phyloP scores from a whole-genome alignment of 345 rosid species.

The Noccaea bulbosa region DNA sequence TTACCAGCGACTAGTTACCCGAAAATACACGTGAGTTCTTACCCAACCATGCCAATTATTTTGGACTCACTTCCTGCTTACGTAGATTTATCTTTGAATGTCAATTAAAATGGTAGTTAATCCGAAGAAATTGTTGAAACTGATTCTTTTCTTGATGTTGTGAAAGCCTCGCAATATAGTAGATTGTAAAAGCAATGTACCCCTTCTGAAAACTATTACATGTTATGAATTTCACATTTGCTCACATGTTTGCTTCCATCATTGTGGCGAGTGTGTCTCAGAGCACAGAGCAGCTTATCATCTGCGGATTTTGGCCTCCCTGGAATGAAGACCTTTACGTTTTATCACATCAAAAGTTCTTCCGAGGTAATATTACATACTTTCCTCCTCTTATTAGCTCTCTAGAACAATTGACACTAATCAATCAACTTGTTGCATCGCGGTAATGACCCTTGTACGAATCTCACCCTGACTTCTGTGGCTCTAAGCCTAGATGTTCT shows the following conservation, averaged over 20 bases:
- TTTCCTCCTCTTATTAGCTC: conserved; percentile 19
- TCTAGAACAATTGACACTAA: conserved; percentile 6
- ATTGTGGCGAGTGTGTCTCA: conserved; percentile 42
- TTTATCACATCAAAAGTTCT: conserved; percentile 76
- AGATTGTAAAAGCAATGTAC: background rate
- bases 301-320: conserved; percentile 47
- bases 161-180: background rate
- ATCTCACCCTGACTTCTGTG: background rate
- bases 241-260: conserved; percentile 14
- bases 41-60: conserved; percentile 2
- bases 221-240: conserved; percentile 1
- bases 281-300: conserved; percentile 52
- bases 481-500: background rate
- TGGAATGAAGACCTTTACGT: conserved; percentile 54
- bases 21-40: conserved; percentile 60
- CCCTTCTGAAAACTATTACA: background rate
- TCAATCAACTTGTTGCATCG: conserved; percentile 20
- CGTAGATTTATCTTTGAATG: background rate
- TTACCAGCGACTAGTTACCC: conserved; percentile 72
- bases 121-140: background rate
- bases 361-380: conserved; percentile 63
- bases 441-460: background rate
- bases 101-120: background rate
- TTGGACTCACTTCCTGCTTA: conserved; percentile 8
- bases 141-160: conserved; percentile 17